Evolutionary conservation across 2,329 filamentous ascomycete genomes (phyloP).

Genomic region (Cyphellophora attinorum): DNA sequence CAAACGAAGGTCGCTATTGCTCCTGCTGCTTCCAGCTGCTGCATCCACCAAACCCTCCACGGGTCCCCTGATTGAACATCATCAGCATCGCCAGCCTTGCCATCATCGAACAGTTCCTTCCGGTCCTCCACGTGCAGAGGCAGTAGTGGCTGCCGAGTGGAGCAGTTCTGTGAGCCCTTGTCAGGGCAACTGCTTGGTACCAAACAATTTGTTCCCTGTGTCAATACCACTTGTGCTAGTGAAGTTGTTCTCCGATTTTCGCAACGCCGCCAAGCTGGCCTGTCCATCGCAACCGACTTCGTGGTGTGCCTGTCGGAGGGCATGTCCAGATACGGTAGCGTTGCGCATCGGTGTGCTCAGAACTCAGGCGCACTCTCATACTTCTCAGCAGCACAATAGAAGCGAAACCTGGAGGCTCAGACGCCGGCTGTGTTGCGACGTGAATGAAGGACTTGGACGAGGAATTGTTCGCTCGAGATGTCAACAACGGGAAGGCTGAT

Average conservation of each 20-base stretch:
- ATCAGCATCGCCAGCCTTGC: too few species aligned
- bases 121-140: too few species aligned
- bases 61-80: too few species aligned
- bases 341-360: conserved; percentile 47
- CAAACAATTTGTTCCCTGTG: neutral
- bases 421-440: conserved; percentile 8
- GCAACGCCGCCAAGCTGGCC: conserved; percentile 41
- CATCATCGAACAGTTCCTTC: too few species aligned
- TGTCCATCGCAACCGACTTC: conserved; percentile 26
- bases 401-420: conserved; percentile 11
- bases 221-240: conserved; percentile 32
- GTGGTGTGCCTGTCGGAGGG: conserved; percentile 40
- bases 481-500: conserved; percentile 32
- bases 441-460: conserved; percentile 17
- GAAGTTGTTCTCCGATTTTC: conserved; percentile 48
- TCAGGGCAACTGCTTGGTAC: neutral
- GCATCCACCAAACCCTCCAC: too few species aligned
- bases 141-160: too few species aligned
- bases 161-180: too few species aligned
- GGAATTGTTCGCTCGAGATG: conserved; percentile 19
- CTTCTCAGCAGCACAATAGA: conserved; percentile 35
- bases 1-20: too few species aligned
- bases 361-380: too few species aligned
- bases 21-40: too few species aligned
- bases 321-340: conserved; percentile 33